Percentiles rank a stretch among this genome's conserved stretches.
Evolutionary conservation across 257 asterid species (phyloP).

Genomic region (Eucommia ulmoides): DNA sequence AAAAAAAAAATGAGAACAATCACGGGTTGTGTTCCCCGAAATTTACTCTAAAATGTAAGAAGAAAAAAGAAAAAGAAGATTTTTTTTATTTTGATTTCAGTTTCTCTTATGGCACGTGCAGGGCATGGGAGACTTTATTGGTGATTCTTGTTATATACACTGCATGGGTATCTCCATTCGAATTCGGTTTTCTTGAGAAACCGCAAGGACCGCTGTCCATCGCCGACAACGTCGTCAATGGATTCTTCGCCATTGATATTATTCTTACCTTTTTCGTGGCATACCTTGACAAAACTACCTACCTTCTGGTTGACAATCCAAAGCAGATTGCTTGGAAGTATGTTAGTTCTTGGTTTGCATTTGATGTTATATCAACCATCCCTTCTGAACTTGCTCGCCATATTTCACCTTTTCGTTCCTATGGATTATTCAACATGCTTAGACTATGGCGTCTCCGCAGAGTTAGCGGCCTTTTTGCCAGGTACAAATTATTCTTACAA

Average conservation of each 20-base stretch:
- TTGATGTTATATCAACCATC: conserved; percentile 70
- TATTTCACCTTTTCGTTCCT: conserved; percentile 52
- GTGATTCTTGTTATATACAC: neutral
- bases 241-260: conserved; percentile 4
- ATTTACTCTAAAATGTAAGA: no score
- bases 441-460: conserved; percentile 92
- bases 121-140: neutral
- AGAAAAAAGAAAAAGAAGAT: no score
- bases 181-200: conserved; percentile 1
- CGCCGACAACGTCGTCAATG: conserved; percentile 1
- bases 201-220: neutral
- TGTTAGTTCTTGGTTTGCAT: conserved; percentile 80
- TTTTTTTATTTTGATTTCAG: no score
- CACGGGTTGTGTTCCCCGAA: no score
- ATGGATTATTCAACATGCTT: conserved; percentile 69
- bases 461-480: conserved; percentile 80
- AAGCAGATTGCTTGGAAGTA: conserved; percentile 1
- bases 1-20: no score
- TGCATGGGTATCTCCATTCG: conserved; percentile 5
- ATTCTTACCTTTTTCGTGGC: conserved; percentile 3
- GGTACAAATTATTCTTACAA: no score
- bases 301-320: conserved; percentile 3
- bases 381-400: no score
- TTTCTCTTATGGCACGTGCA: no score
- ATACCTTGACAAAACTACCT: neutral